Evolutionary conservation across 352 stramenopile genomes (phyloP), one percentile per base, ranked within the genome.

Genomic region (Phytophthora cryptogea): DNA sequence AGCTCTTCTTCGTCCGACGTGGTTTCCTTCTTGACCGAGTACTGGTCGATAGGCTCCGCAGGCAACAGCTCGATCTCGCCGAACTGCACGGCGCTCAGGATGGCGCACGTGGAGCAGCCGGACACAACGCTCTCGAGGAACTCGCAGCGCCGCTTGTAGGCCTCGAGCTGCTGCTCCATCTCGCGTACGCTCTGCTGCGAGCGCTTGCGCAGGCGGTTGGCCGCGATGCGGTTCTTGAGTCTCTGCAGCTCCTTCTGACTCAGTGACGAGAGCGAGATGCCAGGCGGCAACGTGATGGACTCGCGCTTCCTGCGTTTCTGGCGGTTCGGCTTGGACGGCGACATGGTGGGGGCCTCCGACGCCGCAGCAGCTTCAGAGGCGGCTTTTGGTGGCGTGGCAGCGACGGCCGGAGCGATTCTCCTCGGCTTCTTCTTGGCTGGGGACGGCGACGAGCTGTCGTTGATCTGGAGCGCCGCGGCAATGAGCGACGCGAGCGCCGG

Each of bases 151-250:
- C 61, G 31, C 41, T 65, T 69, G 60, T 64, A 78, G 52, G 44
- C 54, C 44, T 57, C 54, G 0, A 86, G 54, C 40, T 78, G 63
- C 13, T 57, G 59, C 36, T 82, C 56, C 4, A 89, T 53, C 14
- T 82, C 59, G 33, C 60, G 69, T 36, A 83, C 57, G 45, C 70
- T 54, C 43, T 82, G 52, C 59, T 85, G 72, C 55, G 69, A 82
- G 49, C 74, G 79, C 52, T 86, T 65, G 41, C 76, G 79, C 9
- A 83, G 48, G 3, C 76, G 64, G 13, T 51, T 66, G 11, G 72
- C 69, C 1, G 72, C 63, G 39, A 85, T 80, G 36, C 79, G 76
- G 65, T 85, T 89, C 64, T 88, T 86, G 27, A 86, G 43, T 23
- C 71, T 66, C 57, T 68, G 78, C 45, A 86, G 51, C 16, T 84